Base-by-base conservation (phyloP, 2,329 filamentous ascomycete genomes). In the Lojkania enalia region DNA sequence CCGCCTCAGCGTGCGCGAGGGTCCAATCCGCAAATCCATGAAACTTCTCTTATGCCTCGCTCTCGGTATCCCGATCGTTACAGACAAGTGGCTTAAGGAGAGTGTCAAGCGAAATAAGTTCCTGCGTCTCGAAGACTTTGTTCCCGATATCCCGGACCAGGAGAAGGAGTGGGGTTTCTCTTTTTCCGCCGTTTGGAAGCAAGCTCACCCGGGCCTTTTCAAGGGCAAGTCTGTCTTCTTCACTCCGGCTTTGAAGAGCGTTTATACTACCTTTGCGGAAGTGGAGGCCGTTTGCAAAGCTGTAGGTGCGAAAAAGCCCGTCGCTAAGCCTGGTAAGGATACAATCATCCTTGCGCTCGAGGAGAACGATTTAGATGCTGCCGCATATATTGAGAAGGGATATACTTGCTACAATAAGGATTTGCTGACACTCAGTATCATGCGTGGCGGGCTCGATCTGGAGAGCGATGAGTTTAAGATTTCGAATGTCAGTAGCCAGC, bases 211-310 rank as follows among this genome's bases (percentile, higher is more conserved):
- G 6, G 49, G 75, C 43, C 72, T 80, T 0, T 81, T 83, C 57
- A 46, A 66, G 1, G 74, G 74, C 46, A 75, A 74, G 51, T 73
- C 68, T 5, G 64, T 80, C 19, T 79, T 76, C 54, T 72, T 79
- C 58, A 78, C 77, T 0, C 66, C 66, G 7, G 57, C 65, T 2
- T 59, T 74, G 13, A 66, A 65, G 27, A 58, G 55, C 15, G 55
- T 60, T 3, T 65, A 67, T 45, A 45, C 50, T 20, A 51, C 39
- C 2, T 76, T 72, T 48, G 43, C 52, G 1, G 69, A 72, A n/a
- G 63, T 77, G 4, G 60, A 69, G 23, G 52, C 63, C 3, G 61
- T 77, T 0, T 66, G 61, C 15, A 61, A 58, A 23, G 62, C 64
- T 3, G 66, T 67, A 5, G 75, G 75, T 2, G 73, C 71, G 1